Evolutionary conservation across 768 basidiomycete species (phyloP).

Genomic region (Macrocybe gigantea): DNA sequence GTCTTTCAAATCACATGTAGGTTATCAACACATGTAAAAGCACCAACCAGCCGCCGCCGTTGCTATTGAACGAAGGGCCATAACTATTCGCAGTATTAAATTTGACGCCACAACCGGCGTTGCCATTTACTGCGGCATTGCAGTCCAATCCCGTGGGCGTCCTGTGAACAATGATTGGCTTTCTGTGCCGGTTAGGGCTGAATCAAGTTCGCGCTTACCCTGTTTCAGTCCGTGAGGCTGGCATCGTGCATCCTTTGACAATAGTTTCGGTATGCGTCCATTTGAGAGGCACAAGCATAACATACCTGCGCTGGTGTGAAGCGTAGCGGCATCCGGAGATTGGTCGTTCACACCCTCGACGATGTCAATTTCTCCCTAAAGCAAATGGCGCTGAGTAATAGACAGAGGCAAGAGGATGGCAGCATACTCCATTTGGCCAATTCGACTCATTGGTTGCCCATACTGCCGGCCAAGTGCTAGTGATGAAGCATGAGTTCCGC

Average conservation of each 20-base stretch:
- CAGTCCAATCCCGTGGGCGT: slow-evolving; percentile 32
- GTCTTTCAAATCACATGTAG: not conserved
- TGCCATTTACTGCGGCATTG: slow-evolving; percentile 31
- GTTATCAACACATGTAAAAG: not conserved
- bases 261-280: not conserved
- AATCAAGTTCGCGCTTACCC: slow-evolving; percentile 28
- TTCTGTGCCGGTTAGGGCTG: not conserved
- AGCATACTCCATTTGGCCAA: slow-evolving; percentile 30
- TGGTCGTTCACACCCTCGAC: slow-evolving; percentile 36
- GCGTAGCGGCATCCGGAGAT: slow-evolving; percentile 27
- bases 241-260: slow-evolving; percentile 35
- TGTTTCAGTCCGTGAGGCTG: slow-evolving; percentile 28
- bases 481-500: not conserved
- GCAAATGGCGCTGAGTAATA: not conserved
- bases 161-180: slow-evolving; percentile 6
- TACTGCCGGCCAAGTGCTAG: slow-evolving; percentile 35
- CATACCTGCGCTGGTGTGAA: slow-evolving; percentile 28
- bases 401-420: not conserved
- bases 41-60: slow-evolving; percentile 54
- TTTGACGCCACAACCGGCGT: slow-evolving; percentile 41
- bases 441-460: slow-evolving; percentile 31
- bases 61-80: slow-evolving; percentile 51
- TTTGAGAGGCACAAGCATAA: not conserved
- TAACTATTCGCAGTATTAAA: slow-evolving; percentile 35
- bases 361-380: slow-evolving; percentile 32